Percentiles rank a stretch among this genome's conserved stretches.
Evolutionary conservation across 495 filamentous ascomycete genomes (phyloP).

Genomic region (Chaetomium fimeti): DNA sequence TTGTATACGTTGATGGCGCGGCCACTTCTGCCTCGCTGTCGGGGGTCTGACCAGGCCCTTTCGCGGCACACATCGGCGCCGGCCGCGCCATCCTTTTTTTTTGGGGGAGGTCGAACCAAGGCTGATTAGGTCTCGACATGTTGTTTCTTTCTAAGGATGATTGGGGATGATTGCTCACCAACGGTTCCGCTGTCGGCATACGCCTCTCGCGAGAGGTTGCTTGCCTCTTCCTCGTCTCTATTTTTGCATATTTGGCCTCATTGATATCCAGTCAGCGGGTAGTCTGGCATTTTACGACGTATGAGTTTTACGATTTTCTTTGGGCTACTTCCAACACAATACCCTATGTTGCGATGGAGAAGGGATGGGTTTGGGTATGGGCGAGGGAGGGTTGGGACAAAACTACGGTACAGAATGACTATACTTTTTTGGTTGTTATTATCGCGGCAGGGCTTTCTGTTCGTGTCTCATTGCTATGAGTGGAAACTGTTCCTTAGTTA

Average conservation of each 20-base stretch:
- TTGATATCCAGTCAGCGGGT: neutral
- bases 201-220: neutral
- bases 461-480: too few relatives aligned
- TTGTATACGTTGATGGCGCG: constrained; percentile 17
- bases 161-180: neutral
- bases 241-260: neutral
- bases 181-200: neutral
- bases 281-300: neutral
- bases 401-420: neutral
- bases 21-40: neutral
- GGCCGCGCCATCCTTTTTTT: neutral
- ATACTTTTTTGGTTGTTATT: neutral
- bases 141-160: neutral
- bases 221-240: neutral
- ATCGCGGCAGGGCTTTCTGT: neutral
- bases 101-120: neutral
- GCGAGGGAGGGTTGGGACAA: neutral
- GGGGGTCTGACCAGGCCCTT: neutral
- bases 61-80: neutral
- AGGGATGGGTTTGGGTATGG: too few relatives aligned
- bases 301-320: neutral
- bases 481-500: too few relatives aligned
- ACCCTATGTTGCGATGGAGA: neutral
- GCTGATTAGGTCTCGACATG: neutral
- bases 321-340: neutral